Evolutionary conservation across 2,329 filamentous ascomycete genomes (phyloP).

Genomic region (Verticillium klebahnii): DNA sequence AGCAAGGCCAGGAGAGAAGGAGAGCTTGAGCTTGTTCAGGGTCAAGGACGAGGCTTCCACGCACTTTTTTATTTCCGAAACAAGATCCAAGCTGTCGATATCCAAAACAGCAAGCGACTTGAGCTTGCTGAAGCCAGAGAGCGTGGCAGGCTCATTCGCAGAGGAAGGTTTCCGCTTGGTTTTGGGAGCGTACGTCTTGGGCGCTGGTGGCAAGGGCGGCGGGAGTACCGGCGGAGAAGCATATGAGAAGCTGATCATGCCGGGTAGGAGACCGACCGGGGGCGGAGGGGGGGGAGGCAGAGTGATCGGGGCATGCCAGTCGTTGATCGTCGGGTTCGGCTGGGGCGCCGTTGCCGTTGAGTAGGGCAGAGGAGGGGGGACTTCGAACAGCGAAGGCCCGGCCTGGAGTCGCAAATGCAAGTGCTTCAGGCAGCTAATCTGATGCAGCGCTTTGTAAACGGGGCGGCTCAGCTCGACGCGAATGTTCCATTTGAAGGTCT

Average conservation of each 20-base stretch:
- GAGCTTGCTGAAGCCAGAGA: slow-evolving; percentile 54
- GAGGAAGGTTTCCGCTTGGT: slow-evolving; percentile 27
- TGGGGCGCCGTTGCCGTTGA: slow-evolving; percentile 11
- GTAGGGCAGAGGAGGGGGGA: slow-evolving; percentile 41
- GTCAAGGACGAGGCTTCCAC: slow-evolving; percentile 50
- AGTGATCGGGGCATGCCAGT: slow-evolving; percentile 8
- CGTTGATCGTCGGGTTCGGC: slow-evolving; percentile 10
- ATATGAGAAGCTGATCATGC: neutral
- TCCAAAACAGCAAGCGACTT: slow-evolving; percentile 52
- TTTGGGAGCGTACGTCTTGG: slow-evolving; percentile 28
- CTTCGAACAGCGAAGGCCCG: slow-evolving; percentile 49
- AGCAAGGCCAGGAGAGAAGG: slow-evolving; percentile 51
- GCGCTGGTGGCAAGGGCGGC: slow-evolving; percentile 24
- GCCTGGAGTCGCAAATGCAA: slow-evolving; percentile 56
- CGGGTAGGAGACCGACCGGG: neutral
- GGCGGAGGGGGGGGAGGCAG: slow-evolving; percentile 17
- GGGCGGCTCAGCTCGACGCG: slow-evolving; percentile 56
- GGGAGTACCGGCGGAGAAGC: slow-evolving; percentile 6
- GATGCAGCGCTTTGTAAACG: slow-evolving; percentile 53
- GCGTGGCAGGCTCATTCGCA: slow-evolving; percentile 41
- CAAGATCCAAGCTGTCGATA: slow-evolving; percentile 53
- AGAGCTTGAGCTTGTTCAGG: slow-evolving; percentile 50
- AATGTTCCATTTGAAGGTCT: slow-evolving; percentile 61
- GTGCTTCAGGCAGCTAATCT: slow-evolving; percentile 44
- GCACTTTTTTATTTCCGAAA: slow-evolving; percentile 52